These are phyloP conservation scores for Aristolochia contorta DNA, from an alignment of 164 flowering plant species.

Conservation along the genomic window DNA sequence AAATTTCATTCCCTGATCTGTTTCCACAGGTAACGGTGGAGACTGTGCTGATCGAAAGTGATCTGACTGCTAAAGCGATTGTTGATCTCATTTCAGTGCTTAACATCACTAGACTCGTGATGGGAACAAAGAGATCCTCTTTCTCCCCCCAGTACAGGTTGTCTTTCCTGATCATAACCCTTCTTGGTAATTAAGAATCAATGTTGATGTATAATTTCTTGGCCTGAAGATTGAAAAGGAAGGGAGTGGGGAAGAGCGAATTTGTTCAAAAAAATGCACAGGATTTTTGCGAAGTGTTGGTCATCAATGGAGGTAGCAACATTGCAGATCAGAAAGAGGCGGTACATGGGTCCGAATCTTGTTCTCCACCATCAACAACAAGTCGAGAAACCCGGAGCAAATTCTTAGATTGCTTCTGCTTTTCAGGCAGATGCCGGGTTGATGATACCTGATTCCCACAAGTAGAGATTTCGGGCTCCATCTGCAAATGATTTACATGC, in stretches of 20 bases:
- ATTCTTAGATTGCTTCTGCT: constrained; percentile 48
- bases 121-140: constrained; percentile 48
- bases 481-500: too few relatives aligned
- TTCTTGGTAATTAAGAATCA: background rate
- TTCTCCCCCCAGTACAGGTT: background rate
- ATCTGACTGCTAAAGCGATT: constrained; percentile 49
- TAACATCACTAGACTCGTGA: constrained; percentile 54
- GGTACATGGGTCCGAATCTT: constrained; percentile 5
- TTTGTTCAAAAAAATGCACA: constrained; percentile 64
- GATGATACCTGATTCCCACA: background rate
- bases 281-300: constrained; percentile 49
- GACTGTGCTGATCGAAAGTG: constrained; percentile 67
- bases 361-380: constrained; percentile 16
- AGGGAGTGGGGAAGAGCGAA: constrained; percentile 42
- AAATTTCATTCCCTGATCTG: too few relatives aligned
- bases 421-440: constrained; percentile 30
- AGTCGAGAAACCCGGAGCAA: constrained; percentile 20
- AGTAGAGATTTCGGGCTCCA: too few relatives aligned
- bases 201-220: background rate
- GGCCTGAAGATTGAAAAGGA: constrained; percentile 32
- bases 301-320: constrained; percentile 44
- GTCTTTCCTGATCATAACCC: background rate
- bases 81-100: constrained; percentile 67
- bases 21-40: constrained; percentile 58
- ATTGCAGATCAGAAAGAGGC: constrained; percentile 13